Evolutionary conservation across 345 rosid species (phyloP).

Genomic region (Citrus sinensis): DNA sequence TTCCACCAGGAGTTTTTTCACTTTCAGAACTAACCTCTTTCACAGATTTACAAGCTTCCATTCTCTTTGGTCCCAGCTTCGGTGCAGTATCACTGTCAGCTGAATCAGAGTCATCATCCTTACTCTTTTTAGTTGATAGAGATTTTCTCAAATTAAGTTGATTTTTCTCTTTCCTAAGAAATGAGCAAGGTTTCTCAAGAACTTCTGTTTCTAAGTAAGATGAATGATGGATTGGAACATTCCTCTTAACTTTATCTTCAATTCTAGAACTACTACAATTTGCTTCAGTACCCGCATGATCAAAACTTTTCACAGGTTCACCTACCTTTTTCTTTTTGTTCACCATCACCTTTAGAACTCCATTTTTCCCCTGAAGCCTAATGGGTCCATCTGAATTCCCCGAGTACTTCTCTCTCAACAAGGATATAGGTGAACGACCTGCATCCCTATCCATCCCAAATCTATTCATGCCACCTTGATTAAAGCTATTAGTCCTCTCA

Average conservation of each 20-base stretch:
- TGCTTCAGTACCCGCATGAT: conserved; percentile 38
- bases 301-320: conserved; percentile 40
- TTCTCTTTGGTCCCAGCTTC: conserved; percentile 34
- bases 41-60: conserved; percentile 29
- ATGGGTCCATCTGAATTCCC: conserved; percentile 56
- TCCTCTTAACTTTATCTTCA: conserved; percentile 42
- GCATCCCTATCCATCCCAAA: conserved; percentile 37
- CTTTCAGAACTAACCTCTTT: conserved; percentile 33
- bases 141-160: conserved; percentile 33
- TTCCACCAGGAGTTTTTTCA: conserved; percentile 42
- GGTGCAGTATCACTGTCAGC: conserved; percentile 47
- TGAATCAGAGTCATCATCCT: conserved; percentile 38
- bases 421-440: conserved; percentile 27
- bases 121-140: conserved; percentile 33
- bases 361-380: conserved; percentile 91
- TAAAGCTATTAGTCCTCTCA: conserved; percentile 39
- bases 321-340: conserved; percentile 59
- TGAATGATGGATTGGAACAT: conserved; percentile 30
- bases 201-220: conserved; percentile 34
- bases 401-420: conserved; percentile 40
- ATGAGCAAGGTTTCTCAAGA: conserved; percentile 38
- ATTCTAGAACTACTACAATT: conserved; percentile 32
- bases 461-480: conserved; percentile 31
- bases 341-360: conserved; percentile 86
- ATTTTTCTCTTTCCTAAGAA: conserved; percentile 34